A percentile compares a stretch with the other conserved stretches of the same genome.
These are phyloP conservation scores for Podila minutissima DNA, from an alignment of 192 early-diverging fungal species.

Conservation along the genomic window DNA sequence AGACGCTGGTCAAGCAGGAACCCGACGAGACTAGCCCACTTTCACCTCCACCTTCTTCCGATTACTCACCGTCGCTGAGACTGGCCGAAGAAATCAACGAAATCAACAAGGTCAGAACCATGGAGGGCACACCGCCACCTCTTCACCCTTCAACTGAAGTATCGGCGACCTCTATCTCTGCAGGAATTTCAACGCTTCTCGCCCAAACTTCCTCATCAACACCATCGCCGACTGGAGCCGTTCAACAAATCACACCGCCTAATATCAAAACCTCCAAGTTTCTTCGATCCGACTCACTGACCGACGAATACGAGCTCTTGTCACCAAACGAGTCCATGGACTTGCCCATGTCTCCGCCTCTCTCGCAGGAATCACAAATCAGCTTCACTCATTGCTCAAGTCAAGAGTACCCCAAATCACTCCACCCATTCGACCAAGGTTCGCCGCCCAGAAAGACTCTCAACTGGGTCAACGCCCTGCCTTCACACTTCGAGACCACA, in stretches of 20 bases:
- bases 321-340: constrained; percentile 8
- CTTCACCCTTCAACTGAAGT: not conserved
- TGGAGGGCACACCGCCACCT: not conserved
- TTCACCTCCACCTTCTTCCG: not conserved
- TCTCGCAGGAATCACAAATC: constrained; percentile 25
- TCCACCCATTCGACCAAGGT: constrained; percentile 29
- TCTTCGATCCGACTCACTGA: constrained; percentile 11
- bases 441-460: constrained; percentile 38
- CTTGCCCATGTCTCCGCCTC: constrained; percentile 24
- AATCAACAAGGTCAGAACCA: constrained; percentile 9
- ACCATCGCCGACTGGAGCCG: not conserved
- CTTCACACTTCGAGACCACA: constrained; percentile 37
- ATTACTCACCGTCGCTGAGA: constrained; percentile 12
- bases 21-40: not conserved
- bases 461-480: constrained; percentile 48
- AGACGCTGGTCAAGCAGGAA: not conserved
- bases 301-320: constrained; percentile 16
- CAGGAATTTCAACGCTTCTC: constrained; percentile 8
- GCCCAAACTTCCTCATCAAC: constrained; percentile 13
- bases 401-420: constrained; percentile 6
- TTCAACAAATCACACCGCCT: constrained; percentile 7
- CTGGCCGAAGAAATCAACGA: constrained; percentile 19
- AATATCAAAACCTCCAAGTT: not conserved
- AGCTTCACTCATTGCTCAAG: constrained; percentile 3
- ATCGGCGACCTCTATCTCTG: not conserved